Conservation (phyloP, 176 grass and related monocot species). For the Melocanna baccifera region DNA sequence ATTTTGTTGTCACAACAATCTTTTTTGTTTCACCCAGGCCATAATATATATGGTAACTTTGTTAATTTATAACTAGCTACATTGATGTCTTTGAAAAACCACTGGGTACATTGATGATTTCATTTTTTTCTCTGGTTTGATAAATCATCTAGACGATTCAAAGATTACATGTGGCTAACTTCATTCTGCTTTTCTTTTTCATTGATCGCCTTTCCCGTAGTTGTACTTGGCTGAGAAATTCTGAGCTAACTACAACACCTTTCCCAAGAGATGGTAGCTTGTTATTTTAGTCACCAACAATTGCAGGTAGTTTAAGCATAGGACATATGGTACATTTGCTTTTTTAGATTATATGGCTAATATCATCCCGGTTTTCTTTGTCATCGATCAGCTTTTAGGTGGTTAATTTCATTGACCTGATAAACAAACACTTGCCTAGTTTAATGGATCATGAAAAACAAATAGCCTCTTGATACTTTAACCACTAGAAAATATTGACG, state of each 20-base stretch:
- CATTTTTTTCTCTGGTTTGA: background rate
- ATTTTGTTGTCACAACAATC: background rate
- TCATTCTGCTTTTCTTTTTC: constrained; percentile 37
- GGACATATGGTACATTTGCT: constrained; percentile 13
- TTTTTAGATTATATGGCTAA: constrained; percentile 38
- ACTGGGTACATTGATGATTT: background rate
- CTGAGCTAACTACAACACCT: constrained; percentile 34
- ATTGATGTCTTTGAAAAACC: constrained; percentile 5
- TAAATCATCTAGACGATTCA: constrained; percentile 29
- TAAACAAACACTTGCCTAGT: constrained; percentile 28
- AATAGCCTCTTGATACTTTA: constrained; percentile 28
- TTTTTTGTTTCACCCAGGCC: background rate
- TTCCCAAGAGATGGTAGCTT: constrained; percentile 18
- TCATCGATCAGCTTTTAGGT: constrained; percentile 38
- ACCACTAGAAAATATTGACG: constrained; percentile 23
- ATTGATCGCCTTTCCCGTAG: constrained; percentile 37
- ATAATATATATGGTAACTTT: background rate
- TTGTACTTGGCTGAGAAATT: constrained; percentile 32
- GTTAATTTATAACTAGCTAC: background rate
- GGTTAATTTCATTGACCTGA: constrained; percentile 30
- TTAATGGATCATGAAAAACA: constrained; percentile 20
- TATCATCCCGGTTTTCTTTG: constrained; percentile 40
- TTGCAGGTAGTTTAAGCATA: constrained; percentile 45
- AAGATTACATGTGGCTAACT: constrained; percentile 34
- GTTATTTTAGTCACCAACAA: constrained; percentile 40